Base-by-base conservation (phyloP, 2,329 filamentous ascomycete genomes). In the Allantophomopsis cytisporea region DNA sequence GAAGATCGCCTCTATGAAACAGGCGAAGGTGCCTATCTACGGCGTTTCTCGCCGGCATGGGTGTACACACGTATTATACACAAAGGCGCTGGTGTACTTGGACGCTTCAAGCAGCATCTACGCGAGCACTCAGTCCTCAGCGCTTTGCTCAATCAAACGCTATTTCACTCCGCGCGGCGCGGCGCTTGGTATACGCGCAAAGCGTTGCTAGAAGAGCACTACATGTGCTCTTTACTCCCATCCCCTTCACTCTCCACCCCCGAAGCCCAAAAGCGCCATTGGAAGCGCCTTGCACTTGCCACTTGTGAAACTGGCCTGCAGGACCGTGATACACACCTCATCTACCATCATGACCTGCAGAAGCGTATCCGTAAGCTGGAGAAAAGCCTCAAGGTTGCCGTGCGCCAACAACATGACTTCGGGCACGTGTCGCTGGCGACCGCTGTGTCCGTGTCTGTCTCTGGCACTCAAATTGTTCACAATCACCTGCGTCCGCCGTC, bases 151-250 rank as follows among this genome's bases (percentile, higher is more conserved):
- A 62, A 63, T 3, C 91, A 98, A 54, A 73, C 73, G 4, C 68
- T 95, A 0, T 96, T 96, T 51, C 88, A 96, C 51, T 69, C 83
- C 34, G 76, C 87, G 2, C 74, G 88, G 20, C 75, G 91, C 33
- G 91, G 91, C 0, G 76, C 79, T 1, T 98, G 91, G 91, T 96
- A 96, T 55, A 88, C 95, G 54, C 83, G 91, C 15, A 94, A 93
- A 60, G 91, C 89, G 1, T 64, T 98, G 1, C 60, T 98, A 2
- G 91, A 98, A 62, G 91, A 98, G 56, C 87, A 93, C 54, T 96
- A 98, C 58, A 88, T 96, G 83, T 71, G 77, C 52, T 65, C 69
- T 4, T 54, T 83, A 5, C 68, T 65, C 21, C n/a, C 31, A 17
- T 15, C n/a, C 10, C 45, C 44, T 17, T 49, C 49, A 13, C 45